Base-by-base conservation (phyloP, 306 rosid species). In the Arachis hypogaea region DNA sequence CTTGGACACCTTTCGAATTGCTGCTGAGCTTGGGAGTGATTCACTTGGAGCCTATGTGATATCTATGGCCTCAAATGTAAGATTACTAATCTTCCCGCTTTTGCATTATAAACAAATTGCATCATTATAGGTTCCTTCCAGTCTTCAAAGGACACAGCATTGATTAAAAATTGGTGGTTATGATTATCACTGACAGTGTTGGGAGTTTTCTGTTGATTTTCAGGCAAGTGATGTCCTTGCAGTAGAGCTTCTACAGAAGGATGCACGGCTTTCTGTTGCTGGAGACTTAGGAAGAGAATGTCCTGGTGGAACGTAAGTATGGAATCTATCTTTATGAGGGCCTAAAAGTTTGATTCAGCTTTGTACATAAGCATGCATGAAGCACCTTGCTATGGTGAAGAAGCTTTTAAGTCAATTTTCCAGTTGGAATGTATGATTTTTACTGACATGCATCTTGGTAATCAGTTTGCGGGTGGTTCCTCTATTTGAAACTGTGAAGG, bases 151-250 rank as follows among this genome's bases (percentile, higher is more conserved):
- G 65, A 42, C 63, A 33, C 30, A 28, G 38, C 45, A 28, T 57
- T 40, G 7, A 36, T 72, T 50, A 7, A 16, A 14, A 61, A 73
- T 18, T 49, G 38, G 44, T 28, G 33, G 41, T 59, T 62, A 52
- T 33, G 41, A 67, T 76, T 63, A 50, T 40, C 52, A 62, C 11
- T 49, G 16, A 65, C 41, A 63, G 57, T 28, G 41, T 61, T 76
- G 45, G 14, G 42, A 6, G 65, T 67, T 30, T 73, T 14, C 14
- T 14, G 14, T 77, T 87, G 75, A 69, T 65, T 83, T 62, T 70
- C 82, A 93, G 98, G 97, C 97, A 71, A 93, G 97, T 78, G 98
- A 93, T 71, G 96, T 91, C 70, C 98, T 93, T 69, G 96, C 98
- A 7, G 96, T 93, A 36, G 98, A 93, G 89, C 96, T 93, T 82